A percentile compares a stretch with the other conserved stretches of the same genome.
These are phyloP conservation scores for Logfia minima DNA, from an alignment of 129 eudicot genomes.

Conservation along the genomic window DNA sequence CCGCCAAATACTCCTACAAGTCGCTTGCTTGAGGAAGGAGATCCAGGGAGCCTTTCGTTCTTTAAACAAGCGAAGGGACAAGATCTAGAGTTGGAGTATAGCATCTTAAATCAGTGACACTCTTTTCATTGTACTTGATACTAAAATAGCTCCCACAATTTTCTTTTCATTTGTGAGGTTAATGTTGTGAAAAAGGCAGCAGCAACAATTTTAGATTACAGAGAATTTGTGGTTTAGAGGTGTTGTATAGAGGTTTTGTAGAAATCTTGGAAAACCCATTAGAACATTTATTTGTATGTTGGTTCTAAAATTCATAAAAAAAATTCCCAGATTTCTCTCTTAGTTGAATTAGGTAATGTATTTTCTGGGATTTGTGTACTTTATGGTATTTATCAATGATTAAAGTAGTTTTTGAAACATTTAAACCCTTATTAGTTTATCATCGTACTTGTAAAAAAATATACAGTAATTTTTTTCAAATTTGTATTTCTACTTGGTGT, in stretches of 20 bases:
- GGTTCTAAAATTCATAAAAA: neutral
- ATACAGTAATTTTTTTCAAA: no score
- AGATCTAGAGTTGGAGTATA: slow-evolving; percentile 50
- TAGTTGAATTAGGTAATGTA: neutral
- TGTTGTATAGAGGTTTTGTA: slow-evolving; percentile 24
- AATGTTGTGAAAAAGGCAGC: slow-evolving; percentile 16
- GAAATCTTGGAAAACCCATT: slow-evolving; percentile 22
- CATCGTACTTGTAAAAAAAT: no score
- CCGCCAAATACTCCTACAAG: slow-evolving; percentile 76
- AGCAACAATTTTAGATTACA: slow-evolving; percentile 26
- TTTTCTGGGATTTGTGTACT: slow-evolving; percentile 7
- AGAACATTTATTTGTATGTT: slow-evolving; percentile 4
- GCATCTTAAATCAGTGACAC: slow-evolving; percentile 49
- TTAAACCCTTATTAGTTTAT: neutral
- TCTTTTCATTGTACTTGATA: neutral
- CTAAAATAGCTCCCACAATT: neutral
- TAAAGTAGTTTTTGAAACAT: neutral
- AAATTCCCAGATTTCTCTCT: neutral
- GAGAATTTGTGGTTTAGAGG: slow-evolving; percentile 15
- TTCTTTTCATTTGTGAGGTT: slow-evolving; percentile 6
- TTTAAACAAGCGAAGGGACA: slow-evolving; percentile 43
- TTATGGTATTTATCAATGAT: neutral
- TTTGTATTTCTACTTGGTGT: no score
- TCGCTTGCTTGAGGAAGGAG: slow-evolving; percentile 67
- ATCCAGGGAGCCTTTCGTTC: slow-evolving; percentile 82